A percentile compares a stretch with the other conserved stretches of the same genome.
These are phyloP conservation scores for Dissophora ornata DNA, from an alignment of 192 early-diverging fungal genomes.

Conservation along the genomic window DNA sequence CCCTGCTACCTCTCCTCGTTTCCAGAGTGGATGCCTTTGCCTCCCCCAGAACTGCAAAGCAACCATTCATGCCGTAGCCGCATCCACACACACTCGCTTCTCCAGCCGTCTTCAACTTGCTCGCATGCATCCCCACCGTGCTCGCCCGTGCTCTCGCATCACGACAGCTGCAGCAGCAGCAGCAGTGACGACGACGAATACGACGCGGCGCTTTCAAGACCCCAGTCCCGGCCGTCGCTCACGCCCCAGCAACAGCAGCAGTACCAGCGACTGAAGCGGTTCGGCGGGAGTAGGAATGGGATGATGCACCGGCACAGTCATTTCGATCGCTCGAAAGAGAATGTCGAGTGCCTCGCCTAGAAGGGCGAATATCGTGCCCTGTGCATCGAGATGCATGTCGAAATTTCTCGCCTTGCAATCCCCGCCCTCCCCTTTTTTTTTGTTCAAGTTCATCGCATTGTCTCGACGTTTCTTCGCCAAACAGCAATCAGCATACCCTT, in stretches of 20 bases:
- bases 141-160: conserved; percentile 44
- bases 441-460: too few relatives aligned
- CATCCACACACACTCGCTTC: conserved; percentile 18
- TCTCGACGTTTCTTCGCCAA: too few relatives aligned
- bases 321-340: conserved; percentile 23
- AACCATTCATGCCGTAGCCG: conserved; percentile 1
- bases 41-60: too few relatives aligned
- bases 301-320: conserved; percentile 47
- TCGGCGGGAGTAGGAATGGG: conserved; percentile 27
- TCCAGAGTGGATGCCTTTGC: too few relatives aligned
- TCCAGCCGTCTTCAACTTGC: conserved; percentile 16
- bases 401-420: too few relatives aligned
- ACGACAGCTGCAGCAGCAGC: conserved; percentile 46
- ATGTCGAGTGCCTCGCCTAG: conserved; percentile 41
- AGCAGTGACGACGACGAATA: conserved; percentile 44
- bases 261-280: conserved; percentile 29
- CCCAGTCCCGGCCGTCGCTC: conserved; percentile 7
- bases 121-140: conserved; percentile 31
- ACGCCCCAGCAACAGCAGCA: conserved; percentile 32
- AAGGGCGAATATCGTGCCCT: background rate
- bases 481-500: too few relatives aligned
- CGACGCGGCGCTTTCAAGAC: conserved; percentile 1
- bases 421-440: too few relatives aligned
- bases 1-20: background rate
- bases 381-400: too few relatives aligned